Base-by-base conservation (phyloP, 2,329 filamentous ascomycete species). In the Nectriaceae sp. region DNA sequence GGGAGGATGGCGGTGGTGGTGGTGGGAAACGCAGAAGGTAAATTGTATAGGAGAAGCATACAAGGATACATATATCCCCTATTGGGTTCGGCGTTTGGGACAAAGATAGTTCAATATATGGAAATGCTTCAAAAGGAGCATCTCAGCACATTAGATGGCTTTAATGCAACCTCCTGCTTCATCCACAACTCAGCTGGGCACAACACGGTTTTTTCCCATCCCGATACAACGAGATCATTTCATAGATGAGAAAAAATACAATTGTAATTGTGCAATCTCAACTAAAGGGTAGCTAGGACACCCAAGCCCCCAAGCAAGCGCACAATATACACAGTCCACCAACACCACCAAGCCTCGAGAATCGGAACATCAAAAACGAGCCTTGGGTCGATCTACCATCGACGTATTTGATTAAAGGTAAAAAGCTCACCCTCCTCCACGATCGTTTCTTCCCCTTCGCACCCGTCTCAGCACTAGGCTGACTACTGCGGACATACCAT, bases 1-100 rank as follows among this genome's bases (percentile, higher is more conserved):
- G 64, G 2, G 74, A 75, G 15, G 70, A 71, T 5, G 71, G 69
- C 2, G 73, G 60, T 21, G 63, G 58, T 11, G 72, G 62, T 21
- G 62, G 62, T 24, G 66, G 67, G 16, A 73, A 71, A 63, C 61
- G 67, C 47, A 63, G 66, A 46, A 68, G 47, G 55, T 67, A 52
- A 50, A 44, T n/a, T 15, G 24, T 20, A 19, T 33, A 11, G 19
- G 22, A 4, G 36, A n/a, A 29, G 10, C 11, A 35, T 11, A 21
- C 36, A 26, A 26, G 15, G 37, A 20, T 44, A 8, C 20, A 37
- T 35, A 29, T 13, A 29, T 35, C 11, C n/a, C 26, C 39, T 19
- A 21, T 46, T 19, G 26, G 22, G 16, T 15, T 41, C n/a, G 22
- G 44, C 43, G 26, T 41, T 31, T 39, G 18, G 38, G 18, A 24